These are phyloP conservation scores for Plasmodium gaboni DNA, from an alignment of 169 alveolate genomes.

Conservation along the genomic window DNA sequence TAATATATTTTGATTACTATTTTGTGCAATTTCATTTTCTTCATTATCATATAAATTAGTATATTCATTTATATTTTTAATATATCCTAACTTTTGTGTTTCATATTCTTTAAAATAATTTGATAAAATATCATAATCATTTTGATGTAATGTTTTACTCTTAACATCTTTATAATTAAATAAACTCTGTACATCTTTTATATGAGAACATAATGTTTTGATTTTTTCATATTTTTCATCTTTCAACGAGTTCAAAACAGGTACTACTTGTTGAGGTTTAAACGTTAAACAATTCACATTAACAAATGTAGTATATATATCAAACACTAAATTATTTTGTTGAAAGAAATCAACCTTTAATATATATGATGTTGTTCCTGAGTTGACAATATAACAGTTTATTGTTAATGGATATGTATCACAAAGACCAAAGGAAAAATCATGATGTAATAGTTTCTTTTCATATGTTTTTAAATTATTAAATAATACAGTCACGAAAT, in stretches of 20 bases:
- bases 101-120: slow-evolving; percentile 32
- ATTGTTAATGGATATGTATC: slow-evolving; percentile 36
- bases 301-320: slow-evolving; percentile 70
- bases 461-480: slow-evolving; percentile 44
- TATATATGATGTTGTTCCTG: slow-evolving; percentile 67
- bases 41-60: slow-evolving; percentile 35
- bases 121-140: slow-evolving; percentile 39
- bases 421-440: slow-evolving; percentile 31
- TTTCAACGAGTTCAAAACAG: slow-evolving; percentile 2
- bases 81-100: background rate
- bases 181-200: slow-evolving; percentile 53
- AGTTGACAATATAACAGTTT: slow-evolving; percentile 46
- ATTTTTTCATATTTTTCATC: slow-evolving; percentile 41
- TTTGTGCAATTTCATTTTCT: background rate
- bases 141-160: slow-evolving; percentile 12
- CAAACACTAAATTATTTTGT: slow-evolving; percentile 46
- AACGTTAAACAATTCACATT: slow-evolving; percentile 47
- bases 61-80: slow-evolving; percentile 19
- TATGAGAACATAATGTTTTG: slow-evolving; percentile 12
- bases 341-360: slow-evolving; percentile 61
- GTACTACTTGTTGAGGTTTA: slow-evolving; percentile 53
- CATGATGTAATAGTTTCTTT: slow-evolving; percentile 41
- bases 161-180: slow-evolving; percentile 68
- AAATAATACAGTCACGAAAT: slow-evolving; percentile 59
- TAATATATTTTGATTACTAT: background rate